These are phyloP conservation scores for Salvia miltiorrhiza DNA, from an alignment of 257 asterid species.

Conservation along the genomic window DNA sequence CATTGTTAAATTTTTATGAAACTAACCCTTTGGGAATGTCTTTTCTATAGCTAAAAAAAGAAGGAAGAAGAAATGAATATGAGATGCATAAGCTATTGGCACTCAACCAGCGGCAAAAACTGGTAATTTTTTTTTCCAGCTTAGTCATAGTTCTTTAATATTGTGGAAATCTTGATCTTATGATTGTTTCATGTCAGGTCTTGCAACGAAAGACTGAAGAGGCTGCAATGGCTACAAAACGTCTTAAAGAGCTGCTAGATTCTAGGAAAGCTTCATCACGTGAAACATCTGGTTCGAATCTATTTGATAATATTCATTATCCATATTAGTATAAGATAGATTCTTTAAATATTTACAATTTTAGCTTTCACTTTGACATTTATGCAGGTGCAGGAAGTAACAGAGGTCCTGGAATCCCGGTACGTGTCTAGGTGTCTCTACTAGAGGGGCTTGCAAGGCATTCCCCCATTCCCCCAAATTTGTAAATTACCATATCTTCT, in stretches of 20 bases:
- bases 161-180: background rate
- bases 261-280: conserved; percentile 83
- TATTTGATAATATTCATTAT: background rate
- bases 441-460: background rate
- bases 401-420: conserved; percentile 78
- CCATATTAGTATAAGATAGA: background rate
- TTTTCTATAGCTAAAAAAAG: conserved; percentile 69
- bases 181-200: conserved; percentile 46
- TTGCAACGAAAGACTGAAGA: conserved; percentile 95
- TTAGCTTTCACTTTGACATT: background rate
- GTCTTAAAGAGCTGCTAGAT: conserved; percentile 90
- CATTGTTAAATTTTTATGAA: background rate
- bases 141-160: background rate
- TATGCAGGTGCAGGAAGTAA: conserved; percentile 49
- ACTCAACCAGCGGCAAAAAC: conserved; percentile 96
- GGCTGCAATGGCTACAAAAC: conserved; percentile 88
- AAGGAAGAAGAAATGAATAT: conserved; percentile 96
- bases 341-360: background rate
- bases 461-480: too few relatives aligned
- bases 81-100: conserved; percentile 98
- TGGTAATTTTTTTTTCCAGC: conserved; percentile 47
- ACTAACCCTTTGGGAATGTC: conserved; percentile 1
- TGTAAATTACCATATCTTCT: conserved; percentile 16
- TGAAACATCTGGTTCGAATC: conserved; percentile 52
- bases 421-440: conserved; percentile 23